Base-by-base conservation (phyloP, 768 basidiomycete species). In the Pulveroboletus ravenelii region DNA sequence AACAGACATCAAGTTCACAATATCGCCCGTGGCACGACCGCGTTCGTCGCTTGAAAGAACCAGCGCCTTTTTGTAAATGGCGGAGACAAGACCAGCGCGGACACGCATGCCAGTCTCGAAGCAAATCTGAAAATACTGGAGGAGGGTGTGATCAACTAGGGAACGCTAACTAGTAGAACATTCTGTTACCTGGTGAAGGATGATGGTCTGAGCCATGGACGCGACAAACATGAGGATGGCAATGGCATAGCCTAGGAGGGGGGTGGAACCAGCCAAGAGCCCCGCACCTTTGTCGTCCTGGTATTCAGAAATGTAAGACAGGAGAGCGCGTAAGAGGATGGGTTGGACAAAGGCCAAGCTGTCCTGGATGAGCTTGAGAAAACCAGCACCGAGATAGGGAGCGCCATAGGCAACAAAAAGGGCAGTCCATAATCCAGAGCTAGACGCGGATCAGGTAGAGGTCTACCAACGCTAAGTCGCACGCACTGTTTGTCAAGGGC, bases 61-160 rank as follows among this genome's bases (percentile, higher is more conserved):
- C 18, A 98, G 74, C 0, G 92, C 79, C 65, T 97, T 96, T 44
- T 82, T 72, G 72, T 95, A 97, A 45, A 96, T 91, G 4, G 77
- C 79, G 1, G 84, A 84, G 13, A 97, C 82, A 18, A 98, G 78
- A 0, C 93, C 94, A 0, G 90, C 87, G 27, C 93, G 84, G 39
- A 96, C 80, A n/a, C 94, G 84, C 93, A 95, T 95, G 8, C 91
- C 91, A 10, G 87, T 89, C 61, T 87, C 82, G 62, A 80, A 89
- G 41, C 84, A 84, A 3, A 79, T 75, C 70, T 94, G 88, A 68
- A 95, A 94, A 67, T 94, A 95, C 84, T 89, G 54, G 25, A 43
- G 32, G 9, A 10, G 8, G 10, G n/a, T 5, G 3, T 1, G 0
- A 6, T 13, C 57, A 58, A 39, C 13, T 5, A 25, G 4, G 12